Evolutionary conservation across 1,284 basidiomycete species (phyloP).

Genomic region (Trichosporon ovoides): DNA sequence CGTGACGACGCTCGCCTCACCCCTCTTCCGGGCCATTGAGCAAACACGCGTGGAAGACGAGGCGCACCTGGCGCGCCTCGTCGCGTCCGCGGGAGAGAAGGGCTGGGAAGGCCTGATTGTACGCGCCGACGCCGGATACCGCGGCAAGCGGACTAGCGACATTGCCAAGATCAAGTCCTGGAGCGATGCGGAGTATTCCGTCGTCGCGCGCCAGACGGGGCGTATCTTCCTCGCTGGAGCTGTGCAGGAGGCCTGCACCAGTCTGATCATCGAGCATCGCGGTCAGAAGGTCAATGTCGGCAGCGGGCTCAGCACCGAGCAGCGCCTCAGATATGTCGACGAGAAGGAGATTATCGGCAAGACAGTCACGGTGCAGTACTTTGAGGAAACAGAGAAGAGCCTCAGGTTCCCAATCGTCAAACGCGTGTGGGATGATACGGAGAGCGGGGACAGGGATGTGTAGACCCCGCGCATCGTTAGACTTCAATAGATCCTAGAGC

Average conservation of each 20-base stretch:
- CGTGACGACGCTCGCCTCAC: background rate
- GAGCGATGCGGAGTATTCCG: slow-evolving; percentile 44
- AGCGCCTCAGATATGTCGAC: slow-evolving; percentile 35
- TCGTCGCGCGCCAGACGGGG: slow-evolving; percentile 27
- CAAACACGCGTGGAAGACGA: slow-evolving; percentile 25
- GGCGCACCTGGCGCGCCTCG: slow-evolving; percentile 27
- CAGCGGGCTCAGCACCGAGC: slow-evolving; percentile 40
- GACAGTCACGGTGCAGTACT: slow-evolving; percentile 46
- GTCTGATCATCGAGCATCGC: slow-evolving; percentile 40
- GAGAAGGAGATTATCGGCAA: slow-evolving; percentile 28
- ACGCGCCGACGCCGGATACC: slow-evolving; percentile 39
- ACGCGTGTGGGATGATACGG: slow-evolving; percentile 34
- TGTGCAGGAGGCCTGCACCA: slow-evolving; percentile 29
- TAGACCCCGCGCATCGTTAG: slow-evolving; percentile 3
- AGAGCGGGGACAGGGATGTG: slow-evolving; percentile 28
- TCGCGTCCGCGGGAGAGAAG: slow-evolving; percentile 23
- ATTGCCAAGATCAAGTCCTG: slow-evolving; percentile 46
- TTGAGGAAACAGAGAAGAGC: slow-evolving; percentile 38
- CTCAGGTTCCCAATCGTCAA: slow-evolving; percentile 46
- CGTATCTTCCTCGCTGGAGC: slow-evolving; percentile 34
- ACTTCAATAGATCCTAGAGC: too few relatives aligned
- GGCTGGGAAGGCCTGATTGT: slow-evolving; percentile 47
- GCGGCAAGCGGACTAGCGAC: slow-evolving; percentile 38
- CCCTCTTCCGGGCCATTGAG: slow-evolving; percentile 26
- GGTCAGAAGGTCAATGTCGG: slow-evolving; percentile 40